Conservation (phyloP, 805 yeast species). For the Candida chauliodis region DNA sequence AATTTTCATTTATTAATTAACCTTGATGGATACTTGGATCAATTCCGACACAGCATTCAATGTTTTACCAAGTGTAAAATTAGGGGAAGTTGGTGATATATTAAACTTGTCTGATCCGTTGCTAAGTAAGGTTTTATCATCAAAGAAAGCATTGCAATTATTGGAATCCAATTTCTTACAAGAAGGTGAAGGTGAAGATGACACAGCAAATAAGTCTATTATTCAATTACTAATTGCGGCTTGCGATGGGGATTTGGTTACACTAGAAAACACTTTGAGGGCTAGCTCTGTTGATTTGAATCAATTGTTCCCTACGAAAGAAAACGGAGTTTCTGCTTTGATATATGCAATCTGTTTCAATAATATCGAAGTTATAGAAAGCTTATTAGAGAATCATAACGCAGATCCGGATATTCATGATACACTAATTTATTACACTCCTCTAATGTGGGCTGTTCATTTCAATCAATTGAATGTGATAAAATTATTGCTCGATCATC, state of each 20-base stretch:
- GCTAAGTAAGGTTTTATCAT: conserved; percentile 20
- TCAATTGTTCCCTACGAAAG: conserved; percentile 21
- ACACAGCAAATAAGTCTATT: conserved; percentile 10
- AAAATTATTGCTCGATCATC: conserved; percentile 53
- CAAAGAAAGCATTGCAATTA: conserved; percentile 24
- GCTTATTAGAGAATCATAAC: conserved; percentile 36
- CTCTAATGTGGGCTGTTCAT: conserved; percentile 85
- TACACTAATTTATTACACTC: conserved; percentile 51
- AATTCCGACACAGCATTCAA: conserved; percentile 1
- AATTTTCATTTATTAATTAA: not conserved
- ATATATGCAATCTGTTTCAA: conserved; percentile 56
- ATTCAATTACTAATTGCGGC: conserved; percentile 29
- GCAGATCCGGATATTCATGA: conserved; percentile 53
- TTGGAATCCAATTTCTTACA: conserved; percentile 12
- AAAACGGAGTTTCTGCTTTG: conserved; percentile 30
- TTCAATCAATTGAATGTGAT: conserved; percentile 54
- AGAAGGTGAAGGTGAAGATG: not conserved
- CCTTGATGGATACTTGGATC: conserved; percentile 8
- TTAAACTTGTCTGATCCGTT: conserved; percentile 27
- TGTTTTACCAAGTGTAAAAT: conserved; percentile 1
- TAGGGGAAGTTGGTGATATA: conserved; percentile 8
- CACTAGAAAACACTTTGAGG: conserved; percentile 26
- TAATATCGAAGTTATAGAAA: conserved; percentile 45
- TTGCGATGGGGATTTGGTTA: conserved; percentile 35
- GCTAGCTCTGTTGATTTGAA: conserved; percentile 20